phyloP scores from a whole-genome alignment of 768 basidiomycete genomes.

The Sarcomyxa edulis region DNA sequence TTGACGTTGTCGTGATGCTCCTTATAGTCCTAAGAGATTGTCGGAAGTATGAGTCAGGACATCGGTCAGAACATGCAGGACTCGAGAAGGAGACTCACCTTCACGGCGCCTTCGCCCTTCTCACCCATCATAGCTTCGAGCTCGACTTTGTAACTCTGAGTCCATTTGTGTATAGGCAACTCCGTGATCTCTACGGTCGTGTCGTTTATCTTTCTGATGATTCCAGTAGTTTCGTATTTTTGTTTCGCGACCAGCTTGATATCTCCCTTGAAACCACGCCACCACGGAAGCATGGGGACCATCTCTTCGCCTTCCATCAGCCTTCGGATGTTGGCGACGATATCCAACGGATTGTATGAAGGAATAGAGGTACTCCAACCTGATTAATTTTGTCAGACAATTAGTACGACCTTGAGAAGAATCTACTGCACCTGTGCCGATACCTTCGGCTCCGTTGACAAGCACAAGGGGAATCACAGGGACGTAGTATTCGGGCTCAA shows the following conservation, averaged over 20 bases:
- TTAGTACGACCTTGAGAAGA: neutral
- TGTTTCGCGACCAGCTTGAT: conserved; percentile 79
- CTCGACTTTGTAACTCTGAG: conserved; percentile 86
- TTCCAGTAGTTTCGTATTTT: conserved; percentile 79
- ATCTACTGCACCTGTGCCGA: conserved; percentile 77
- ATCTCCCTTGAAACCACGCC: conserved; percentile 89
- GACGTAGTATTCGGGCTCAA: conserved; percentile 95
- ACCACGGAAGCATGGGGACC: conserved; percentile 92
- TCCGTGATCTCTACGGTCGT: conserved; percentile 95
- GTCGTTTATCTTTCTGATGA: conserved; percentile 71
- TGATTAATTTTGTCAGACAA: conserved; percentile 19
- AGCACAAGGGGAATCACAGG: conserved; percentile 86
- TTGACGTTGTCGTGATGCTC: conserved; percentile 93
- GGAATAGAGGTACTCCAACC: conserved; percentile 96
- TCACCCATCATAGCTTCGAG: conserved; percentile 86
- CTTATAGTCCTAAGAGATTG: conserved; percentile 76
- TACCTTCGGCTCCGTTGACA: conserved; percentile 94
- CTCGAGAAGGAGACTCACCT: conserved; percentile 38
- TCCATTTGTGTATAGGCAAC: conserved; percentile 94
- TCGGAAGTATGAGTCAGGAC: no score
- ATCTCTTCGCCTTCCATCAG: conserved; percentile 83
- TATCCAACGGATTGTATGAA: conserved; percentile 87
- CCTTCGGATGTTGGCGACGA: conserved; percentile 81
- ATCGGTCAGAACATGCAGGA: no score
- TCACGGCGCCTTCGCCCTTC: conserved; percentile 71